Evolutionary conservation across 768 basidiomycete species (phyloP), one percentile per base, ranked within the genome.

Genomic region (Tylopilus vinaceipallidus): DNA sequence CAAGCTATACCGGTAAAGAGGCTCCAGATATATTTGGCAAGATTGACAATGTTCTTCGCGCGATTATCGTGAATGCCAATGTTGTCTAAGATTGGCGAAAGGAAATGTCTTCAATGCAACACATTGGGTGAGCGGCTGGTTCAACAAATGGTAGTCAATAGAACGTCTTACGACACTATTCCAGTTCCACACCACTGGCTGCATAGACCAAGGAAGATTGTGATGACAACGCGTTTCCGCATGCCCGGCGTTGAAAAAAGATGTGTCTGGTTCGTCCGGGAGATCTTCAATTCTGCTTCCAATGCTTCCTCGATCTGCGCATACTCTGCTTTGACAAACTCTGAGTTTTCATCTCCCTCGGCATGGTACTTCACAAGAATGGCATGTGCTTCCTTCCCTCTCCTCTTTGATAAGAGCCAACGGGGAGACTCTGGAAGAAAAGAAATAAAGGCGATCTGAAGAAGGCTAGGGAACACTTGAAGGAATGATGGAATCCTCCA

Each of bases 401-500:
- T 75, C 24, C 82, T 81, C 42, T 76, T 77, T 3, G 80, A 76
- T 26, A 84, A 70, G 4, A 85, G 73, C 82, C 82, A 85, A 33
- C 81, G 75, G 14, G 84, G 84, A 11, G 81, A 83, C 58, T 86
- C 84, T 3, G 82, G 82, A 14, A 84, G 67, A 58, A 81, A 78
- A 59, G 67, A 76, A 45, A 85, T 72, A 62, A 86, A 81, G 23
- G 54, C 50, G 37, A 84, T 58, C 53, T 85, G 83, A 19, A 84
- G 64, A 11, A 72, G 27, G 50, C 76, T 77, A 2, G 84, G 84
- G 1, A 74, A 60, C 29, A 78, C 55, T 61, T 86, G 84, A 6
- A 84, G 72, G n/a, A 82, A 79, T 1, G 57, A 63, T 0, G 83
- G 84, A 19, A 85, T 82, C n/a, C 84, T 74, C 84, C 84, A 86